Percentiles rank a stretch among this genome's conserved stretches.
These are phyloP conservation scores for Amanita rubescens DNA, from an alignment of 768 basidiomycete species.

Conservation along the genomic window DNA sequence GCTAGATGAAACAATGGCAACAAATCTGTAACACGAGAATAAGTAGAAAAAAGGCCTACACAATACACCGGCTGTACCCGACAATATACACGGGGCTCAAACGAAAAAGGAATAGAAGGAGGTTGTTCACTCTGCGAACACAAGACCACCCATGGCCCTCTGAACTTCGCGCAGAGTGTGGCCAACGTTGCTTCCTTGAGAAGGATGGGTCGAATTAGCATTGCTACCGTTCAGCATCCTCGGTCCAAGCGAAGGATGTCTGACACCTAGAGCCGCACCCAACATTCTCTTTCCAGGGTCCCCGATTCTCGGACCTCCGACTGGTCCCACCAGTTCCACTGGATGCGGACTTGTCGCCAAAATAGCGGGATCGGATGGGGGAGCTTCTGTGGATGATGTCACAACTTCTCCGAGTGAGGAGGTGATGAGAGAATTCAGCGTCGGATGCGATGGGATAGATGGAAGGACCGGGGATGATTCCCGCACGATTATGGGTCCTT, in stretches of 20 bases:
- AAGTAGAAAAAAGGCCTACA: not conserved
- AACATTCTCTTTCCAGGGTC: slow-evolving; percentile 89
- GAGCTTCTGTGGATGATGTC: slow-evolving; percentile 28
- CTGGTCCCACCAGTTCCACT: slow-evolving; percentile 17
- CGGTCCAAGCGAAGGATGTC: slow-evolving; percentile 68
- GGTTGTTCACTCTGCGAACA: slow-evolving; percentile 57
- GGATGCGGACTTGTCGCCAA: slow-evolving; percentile 48
- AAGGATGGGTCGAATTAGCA: slow-evolving; percentile 27
- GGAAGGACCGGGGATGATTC: slow-evolving; percentile 83
- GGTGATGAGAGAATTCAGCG: slow-evolving; percentile 77
- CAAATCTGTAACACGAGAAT: not conserved
- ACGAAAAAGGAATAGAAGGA: not conserved
- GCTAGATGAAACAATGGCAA: too few relatives aligned
- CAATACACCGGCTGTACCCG: not conserved
- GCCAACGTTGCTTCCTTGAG: slow-evolving; percentile 38
- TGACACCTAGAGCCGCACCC: slow-evolving; percentile 75
- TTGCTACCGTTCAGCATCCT: slow-evolving; percentile 41
- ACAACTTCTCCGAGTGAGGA: slow-evolving; percentile 58
- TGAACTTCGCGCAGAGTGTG: slow-evolving; percentile 61
- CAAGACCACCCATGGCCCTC: slow-evolving; percentile 68
- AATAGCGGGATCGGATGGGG: slow-evolving; percentile 62
- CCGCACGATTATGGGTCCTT: slow-evolving; percentile 36
- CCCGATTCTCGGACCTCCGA: slow-evolving; percentile 71
- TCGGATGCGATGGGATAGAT: slow-evolving; percentile 73
- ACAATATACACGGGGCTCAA: not conserved